These are phyloP conservation scores for Chondrostereum purpureum DNA, from an alignment of 1,284 basidiomycete genomes.

Conservation along the genomic window DNA sequence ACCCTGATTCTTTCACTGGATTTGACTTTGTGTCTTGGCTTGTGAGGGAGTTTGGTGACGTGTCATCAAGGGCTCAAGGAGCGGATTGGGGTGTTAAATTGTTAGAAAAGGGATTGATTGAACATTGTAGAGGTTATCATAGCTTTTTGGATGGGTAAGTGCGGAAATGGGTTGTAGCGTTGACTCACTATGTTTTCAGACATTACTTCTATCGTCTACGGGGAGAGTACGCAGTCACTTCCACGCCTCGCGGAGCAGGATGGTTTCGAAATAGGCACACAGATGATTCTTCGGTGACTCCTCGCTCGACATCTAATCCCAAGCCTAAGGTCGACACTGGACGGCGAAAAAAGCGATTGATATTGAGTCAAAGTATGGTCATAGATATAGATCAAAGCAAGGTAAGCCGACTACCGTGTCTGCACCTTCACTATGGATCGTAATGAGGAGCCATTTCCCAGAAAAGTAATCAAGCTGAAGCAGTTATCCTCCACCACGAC, in stretches of 20 bases:
- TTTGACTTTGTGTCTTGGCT: conserved; percentile 86
- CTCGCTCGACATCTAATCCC: conserved; percentile 29
- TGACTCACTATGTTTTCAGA: too few relatives aligned
- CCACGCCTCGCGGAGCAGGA: conserved; percentile 59
- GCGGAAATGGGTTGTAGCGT: conserved; percentile 4
- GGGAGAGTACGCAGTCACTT: conserved; percentile 66
- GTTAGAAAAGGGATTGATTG: conserved; percentile 74
- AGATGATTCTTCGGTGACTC: conserved; percentile 28
- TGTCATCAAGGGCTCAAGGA: conserved; percentile 72
- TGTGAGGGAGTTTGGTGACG: conserved; percentile 78
- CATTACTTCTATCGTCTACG: conserved; percentile 83
- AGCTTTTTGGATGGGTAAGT: conserved; percentile 79
- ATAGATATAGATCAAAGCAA: conserved; percentile 82
- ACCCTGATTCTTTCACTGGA: conserved; percentile 79
- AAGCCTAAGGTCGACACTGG: conserved; percentile 30
- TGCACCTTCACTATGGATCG: conserved; percentile 2
- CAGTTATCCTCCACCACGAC: conserved; percentile 84
- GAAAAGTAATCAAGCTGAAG: conserved; percentile 84
- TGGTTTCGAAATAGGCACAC: conserved; percentile 57
- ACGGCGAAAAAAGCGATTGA: conserved; percentile 55
- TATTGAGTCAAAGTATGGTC: conserved; percentile 82
- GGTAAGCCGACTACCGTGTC: conserved; percentile 26
- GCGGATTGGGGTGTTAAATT: conserved; percentile 74
- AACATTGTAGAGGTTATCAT: conserved; percentile 74
- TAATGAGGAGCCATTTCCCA: too few relatives aligned